Conservation (phyloP, 192 early-diverging fungal species). For the Linnemannia zychae region DNA sequence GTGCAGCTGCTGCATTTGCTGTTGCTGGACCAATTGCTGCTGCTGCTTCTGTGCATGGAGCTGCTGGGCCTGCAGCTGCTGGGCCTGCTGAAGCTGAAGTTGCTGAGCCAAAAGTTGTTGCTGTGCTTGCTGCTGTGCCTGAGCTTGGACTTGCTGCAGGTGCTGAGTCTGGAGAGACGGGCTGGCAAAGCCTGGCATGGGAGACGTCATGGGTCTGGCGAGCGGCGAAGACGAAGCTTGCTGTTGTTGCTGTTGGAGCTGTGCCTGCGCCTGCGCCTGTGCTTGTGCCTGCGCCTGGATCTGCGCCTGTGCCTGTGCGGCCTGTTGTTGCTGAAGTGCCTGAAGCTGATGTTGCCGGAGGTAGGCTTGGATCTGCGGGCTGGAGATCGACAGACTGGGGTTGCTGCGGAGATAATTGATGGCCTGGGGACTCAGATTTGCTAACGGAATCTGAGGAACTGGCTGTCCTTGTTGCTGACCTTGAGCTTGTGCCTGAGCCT, state of each 20-base stretch:
- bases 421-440: conserved; percentile 31
- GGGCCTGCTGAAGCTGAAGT: conserved; percentile 46
- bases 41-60: conserved; percentile 55
- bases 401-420: conserved; percentile 29
- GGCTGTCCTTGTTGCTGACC: conserved; percentile 27
- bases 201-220: conserved; percentile 46
- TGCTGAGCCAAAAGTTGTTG: conserved; percentile 43
- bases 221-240: conserved; percentile 53
- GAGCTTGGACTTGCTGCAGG: conserved; percentile 31
- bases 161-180: conserved; percentile 42
- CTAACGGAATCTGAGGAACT: conserved; percentile 25
- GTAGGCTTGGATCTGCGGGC: conserved; percentile 36
- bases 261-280: conserved; percentile 13
- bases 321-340: conserved; percentile 33
- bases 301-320: conserved; percentile 28
- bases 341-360: conserved; percentile 22
- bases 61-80: conserved; percentile 52
- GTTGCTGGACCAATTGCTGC: conserved; percentile 26
- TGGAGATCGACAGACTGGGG: conserved; percentile 26
- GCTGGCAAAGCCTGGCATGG: conserved; percentile 52
- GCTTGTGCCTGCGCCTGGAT: conserved; percentile 4
- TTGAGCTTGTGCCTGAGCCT: conserved; percentile 37
- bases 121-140: conserved; percentile 33
- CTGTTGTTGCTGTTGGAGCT: conserved; percentile 49
- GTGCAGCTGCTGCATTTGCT: conserved; percentile 38